A percentile compares a stretch with the other conserved stretches of the same genome.
Evolutionary conservation across 257 asterid species (phyloP).

Genomic region (Asclepias syriaca): DNA sequence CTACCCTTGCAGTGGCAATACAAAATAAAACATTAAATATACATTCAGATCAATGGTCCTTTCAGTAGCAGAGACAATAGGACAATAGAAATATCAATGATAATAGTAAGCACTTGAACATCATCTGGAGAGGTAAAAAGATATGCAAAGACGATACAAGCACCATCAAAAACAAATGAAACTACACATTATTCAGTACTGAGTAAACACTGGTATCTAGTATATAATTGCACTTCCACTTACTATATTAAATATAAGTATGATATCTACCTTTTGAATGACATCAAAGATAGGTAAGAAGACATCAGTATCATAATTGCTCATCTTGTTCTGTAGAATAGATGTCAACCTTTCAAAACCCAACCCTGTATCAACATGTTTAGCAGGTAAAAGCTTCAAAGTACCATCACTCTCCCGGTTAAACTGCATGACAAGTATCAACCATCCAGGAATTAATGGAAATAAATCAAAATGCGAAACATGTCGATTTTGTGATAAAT

Average conservation of each 20-base stretch:
- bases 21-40: too few relatives aligned
- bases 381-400: conserved; percentile 87
- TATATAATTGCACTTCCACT: neutral
- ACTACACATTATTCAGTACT: neutral
- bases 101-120: neutral
- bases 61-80: neutral
- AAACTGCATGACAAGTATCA: conserved; percentile 43
- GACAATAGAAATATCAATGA: neutral
- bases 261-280: conserved; percentile 59
- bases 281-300: conserved; percentile 83
- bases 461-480: neutral
- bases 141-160: too few relatives aligned
- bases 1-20: neutral
- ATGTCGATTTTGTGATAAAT: neutral
- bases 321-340: conserved; percentile 90
- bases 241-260: neutral
- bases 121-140: neutral
- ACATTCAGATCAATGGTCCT: neutral
- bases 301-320: conserved; percentile 94
- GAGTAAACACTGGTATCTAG: neutral
- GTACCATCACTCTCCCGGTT: conserved; percentile 87
- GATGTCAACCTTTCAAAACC: conserved; percentile 98
- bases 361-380: conserved; percentile 98
- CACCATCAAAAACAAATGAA: neutral
- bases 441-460: neutral